Conservation (phyloP, 2,329 filamentous ascomycete species). For the Xylariaceae sp. region DNA sequence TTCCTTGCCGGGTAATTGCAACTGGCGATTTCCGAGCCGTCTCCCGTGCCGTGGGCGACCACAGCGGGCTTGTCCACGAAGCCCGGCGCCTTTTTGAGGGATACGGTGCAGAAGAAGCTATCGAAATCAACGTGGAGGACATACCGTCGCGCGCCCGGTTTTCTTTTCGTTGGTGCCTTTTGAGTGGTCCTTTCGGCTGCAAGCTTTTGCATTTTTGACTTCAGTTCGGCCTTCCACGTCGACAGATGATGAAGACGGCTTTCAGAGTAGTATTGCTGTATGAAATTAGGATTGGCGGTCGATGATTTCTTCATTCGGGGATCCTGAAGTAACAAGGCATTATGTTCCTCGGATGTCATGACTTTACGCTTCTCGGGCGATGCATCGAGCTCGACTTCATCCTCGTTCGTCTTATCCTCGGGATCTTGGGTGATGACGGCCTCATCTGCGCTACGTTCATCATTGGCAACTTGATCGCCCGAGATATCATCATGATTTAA, state of each 20-base stretch:
- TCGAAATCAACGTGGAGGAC: constrained; percentile 97
- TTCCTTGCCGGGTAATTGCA: constrained; percentile 90
- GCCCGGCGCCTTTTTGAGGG: constrained; percentile 69
- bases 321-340: constrained; percentile 75
- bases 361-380: constrained; percentile 23
- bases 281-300: constrained; percentile 85
- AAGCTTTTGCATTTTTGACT: constrained; percentile 77
- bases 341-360: constrained; percentile 88
- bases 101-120: constrained; percentile 95
- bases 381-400: constrained; percentile 4
- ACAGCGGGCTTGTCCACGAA: constrained; percentile 73
- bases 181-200: constrained; percentile 60
- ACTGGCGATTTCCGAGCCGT: constrained; percentile 90
- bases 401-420: constrained; percentile 3
- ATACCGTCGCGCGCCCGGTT: constrained; percentile 65
- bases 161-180: constrained; percentile 43
- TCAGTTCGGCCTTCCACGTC: constrained; percentile 93
- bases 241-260: constrained; percentile 92
- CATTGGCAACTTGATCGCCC: background rate
- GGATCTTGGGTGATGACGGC: background rate
- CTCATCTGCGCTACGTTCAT: background rate
- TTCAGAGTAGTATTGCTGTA: constrained; percentile 92
- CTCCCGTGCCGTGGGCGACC: constrained; percentile 80
- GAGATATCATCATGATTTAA: background rate
- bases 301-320: constrained; percentile 83